Conservation (phyloP, 495 filamentous ascomycete genomes). For the Neurospora sp. region DNA sequence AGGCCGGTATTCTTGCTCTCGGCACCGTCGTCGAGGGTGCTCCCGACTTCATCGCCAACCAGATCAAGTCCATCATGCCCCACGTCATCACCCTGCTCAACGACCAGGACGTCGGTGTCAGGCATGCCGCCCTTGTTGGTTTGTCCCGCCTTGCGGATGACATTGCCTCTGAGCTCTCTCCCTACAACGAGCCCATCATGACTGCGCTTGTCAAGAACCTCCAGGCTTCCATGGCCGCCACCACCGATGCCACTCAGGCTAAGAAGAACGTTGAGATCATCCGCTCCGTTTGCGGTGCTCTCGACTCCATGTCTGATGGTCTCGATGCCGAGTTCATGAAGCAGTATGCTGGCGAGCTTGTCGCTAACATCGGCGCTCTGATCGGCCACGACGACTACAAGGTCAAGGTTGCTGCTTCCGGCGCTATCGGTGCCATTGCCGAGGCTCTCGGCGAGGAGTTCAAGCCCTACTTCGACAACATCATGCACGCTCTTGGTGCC, state of each 20-base stretch:
- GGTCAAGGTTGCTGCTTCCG: slow-evolving; percentile 79
- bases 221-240: slow-evolving; percentile 54
- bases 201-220: slow-evolving; percentile 79
- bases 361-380: slow-evolving; percentile 72
- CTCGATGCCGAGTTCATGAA: slow-evolving; percentile 75
- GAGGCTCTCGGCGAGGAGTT: slow-evolving; percentile 73
- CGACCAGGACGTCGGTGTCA: slow-evolving; percentile 70
- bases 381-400: slow-evolving; percentile 76
- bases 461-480: slow-evolving; percentile 78
- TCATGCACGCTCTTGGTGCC: slow-evolving; percentile 73
- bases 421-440: slow-evolving; percentile 84
- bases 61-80: slow-evolving; percentile 78
- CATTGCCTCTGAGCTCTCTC: slow-evolving; percentile 75
- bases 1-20: slow-evolving; percentile 83
- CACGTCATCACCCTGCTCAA: slow-evolving; percentile 74
- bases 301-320: slow-evolving; percentile 85
- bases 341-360: slow-evolving; percentile 69
- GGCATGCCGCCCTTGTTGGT: slow-evolving; percentile 75
- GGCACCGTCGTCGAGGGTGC: slow-evolving; percentile 95
- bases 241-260: slow-evolving; percentile 40
- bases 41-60: slow-evolving; percentile 88
- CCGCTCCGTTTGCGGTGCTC: slow-evolving; percentile 78
- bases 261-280: slow-evolving; percentile 75
- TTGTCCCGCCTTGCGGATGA: slow-evolving; percentile 88
- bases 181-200: slow-evolving; percentile 74